Evolutionary conservation across 768 basidiomycete genomes (phyloP), one percentile per base, ranked within the genome.

Genomic region (Kwoniella europaea): DNA sequence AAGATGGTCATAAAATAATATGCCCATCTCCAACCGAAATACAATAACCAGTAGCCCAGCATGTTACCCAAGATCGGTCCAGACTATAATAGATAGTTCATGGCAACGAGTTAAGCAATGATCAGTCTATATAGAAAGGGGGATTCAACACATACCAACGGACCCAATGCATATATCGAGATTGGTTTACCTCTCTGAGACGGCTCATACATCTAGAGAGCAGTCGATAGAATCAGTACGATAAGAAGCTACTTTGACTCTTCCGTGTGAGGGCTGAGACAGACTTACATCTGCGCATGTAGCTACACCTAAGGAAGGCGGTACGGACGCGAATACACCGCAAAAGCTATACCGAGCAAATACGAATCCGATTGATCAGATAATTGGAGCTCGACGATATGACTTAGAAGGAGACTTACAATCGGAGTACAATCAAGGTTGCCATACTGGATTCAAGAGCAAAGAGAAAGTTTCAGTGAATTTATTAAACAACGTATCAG

Each of bases 41-140:
- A 65, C 12, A 80, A 69, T 18, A 80, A 67, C 80, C 80, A 82
- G 52, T 77, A 79, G 2, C 80, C 80, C 3, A 80, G 2, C 79
- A 82, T 80, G 27, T 68, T 73, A 10, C 79, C 79, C 2, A 78
- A 56, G 6, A 79, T 74, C 10, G 78, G 80, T 42, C 80, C 80
- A 18, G 76, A 71, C 75, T 79, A 55, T 18, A n/a, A 10, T 27
- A 5, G 46, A n/a, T 42, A 2, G 10, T 13, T 46, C 10, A 46
- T 18, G 53, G 20, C 1, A 20, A 41, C 15, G 22, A 55, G 64
- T 10, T 65, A 20, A 64, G 20, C 5, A 3, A 64, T 13, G 7
- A 16, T 50, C 46, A 15, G 18, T 20, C 4, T 4, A 46, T 4
- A 46, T 20, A 1, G 29, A 42, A 16, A 16, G 63, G 12, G 10